A percentile compares a stretch with the other conserved stretches of the same genome.
Conservation (phyloP, 306 rosid species). For the Lithocarpus polystachyus region DNA sequence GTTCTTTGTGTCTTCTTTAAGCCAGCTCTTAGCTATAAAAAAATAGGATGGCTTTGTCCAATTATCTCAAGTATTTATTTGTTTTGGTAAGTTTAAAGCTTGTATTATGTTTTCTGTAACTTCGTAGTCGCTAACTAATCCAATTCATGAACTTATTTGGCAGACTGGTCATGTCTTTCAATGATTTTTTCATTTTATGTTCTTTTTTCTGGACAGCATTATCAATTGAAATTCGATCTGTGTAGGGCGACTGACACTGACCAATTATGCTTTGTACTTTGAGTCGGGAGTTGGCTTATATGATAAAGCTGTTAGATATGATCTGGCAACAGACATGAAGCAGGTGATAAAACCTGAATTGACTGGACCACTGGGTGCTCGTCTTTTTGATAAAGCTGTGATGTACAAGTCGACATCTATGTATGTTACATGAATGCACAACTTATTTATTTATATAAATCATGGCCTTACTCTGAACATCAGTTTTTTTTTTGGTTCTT, state of each 20-base stretch:
- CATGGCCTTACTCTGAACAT: constrained; percentile 7
- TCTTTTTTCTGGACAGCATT: background rate
- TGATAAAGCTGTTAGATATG: constrained; percentile 81
- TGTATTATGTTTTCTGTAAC: background rate
- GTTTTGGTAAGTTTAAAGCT: background rate
- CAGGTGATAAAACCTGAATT: constrained; percentile 87
- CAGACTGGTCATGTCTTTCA: background rate
- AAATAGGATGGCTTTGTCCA: background rate
- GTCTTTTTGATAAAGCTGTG: constrained; percentile 94
- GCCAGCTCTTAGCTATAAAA: background rate
- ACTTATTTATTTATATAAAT: constrained; percentile 9
- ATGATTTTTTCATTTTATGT: background rate
- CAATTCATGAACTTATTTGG: background rate
- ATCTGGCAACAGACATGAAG: constrained; percentile 67
- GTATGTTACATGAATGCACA: constrained; percentile 46
- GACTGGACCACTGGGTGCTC: constrained; percentile 95
- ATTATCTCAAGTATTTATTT: background rate
- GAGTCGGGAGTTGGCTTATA: constrained; percentile 85
- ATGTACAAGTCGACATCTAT: constrained; percentile 78
- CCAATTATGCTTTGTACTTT: constrained; percentile 81
- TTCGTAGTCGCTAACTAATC: background rate
- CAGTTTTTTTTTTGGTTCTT: constrained; percentile 27
- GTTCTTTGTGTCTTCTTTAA: background rate
- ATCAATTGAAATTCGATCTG: constrained; percentile 18
- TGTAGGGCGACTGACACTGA: constrained; percentile 83